Base-by-base conservation (phyloP, 139 green algal species). In the Chlorella vulgaris region DNA sequence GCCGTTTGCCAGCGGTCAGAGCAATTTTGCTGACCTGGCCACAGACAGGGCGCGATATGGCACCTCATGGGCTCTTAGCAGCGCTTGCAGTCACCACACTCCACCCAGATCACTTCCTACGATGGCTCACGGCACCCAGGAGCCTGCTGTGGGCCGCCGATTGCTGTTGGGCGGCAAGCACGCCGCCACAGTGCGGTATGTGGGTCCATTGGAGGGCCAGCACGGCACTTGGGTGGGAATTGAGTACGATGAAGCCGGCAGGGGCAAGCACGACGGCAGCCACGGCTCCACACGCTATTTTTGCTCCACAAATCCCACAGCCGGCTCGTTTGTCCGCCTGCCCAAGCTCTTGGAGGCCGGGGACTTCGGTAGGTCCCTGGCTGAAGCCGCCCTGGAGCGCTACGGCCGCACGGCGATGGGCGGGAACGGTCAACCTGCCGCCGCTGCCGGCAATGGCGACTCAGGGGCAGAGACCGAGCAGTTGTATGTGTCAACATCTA, bases 211-310 rank as follows among this genome's bases (percentile, higher is more conserved):
- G 0, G 71, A 84, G 0, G 87, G 88, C 0, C 90, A 96, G 60
- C 43, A 81, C 22, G 94, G 90, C 28, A 39, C 36, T 0, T 98
- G 94, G 94, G 88, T 94, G 4, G 94, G 94, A 7, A 73, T 98
- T 24, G 94, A 98, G 65, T 98, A 92, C 89, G 94, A 98, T 76
- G 90, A 97, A 60, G 42, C 77, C 5, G 79, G 58, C 33, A 81
- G 93, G 0, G 94, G 94, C 47, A 97, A 96, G 85, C 91, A 98
- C 78, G 90, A 96, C 81, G 94, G 94, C 22, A 76, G 40, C 42
- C 86, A 89, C 22, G 84, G 70, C 1, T 91, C 91, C 13, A 71
- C 74, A 0, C 74, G 83, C n/a, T 98, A 98, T 74, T 98, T 98
- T 70, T 91, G 83, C 61, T 4, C 7, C 7, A 21, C 15, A 28